A percentile compares a stretch with the other conserved stretches of the same genome.
Evolutionary conservation across 2,329 filamentous ascomycete species (phyloP).

Genomic region (Paecilomyces dactylethromorphus): DNA sequence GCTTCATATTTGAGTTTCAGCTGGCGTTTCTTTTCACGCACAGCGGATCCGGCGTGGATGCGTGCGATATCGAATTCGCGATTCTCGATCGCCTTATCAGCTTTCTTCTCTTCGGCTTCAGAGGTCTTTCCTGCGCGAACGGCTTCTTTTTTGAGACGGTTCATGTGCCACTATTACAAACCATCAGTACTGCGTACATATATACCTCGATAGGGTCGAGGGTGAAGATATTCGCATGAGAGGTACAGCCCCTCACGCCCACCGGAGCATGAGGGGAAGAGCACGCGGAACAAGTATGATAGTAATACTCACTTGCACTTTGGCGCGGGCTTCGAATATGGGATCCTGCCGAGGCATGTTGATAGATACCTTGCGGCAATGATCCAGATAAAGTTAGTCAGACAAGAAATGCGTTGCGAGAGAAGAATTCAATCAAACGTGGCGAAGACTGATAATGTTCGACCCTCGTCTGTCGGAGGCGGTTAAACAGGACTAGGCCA

Average conservation of each 20-base stretch:
- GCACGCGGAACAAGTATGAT: background rate
- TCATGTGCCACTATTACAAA: conserved; percentile 36
- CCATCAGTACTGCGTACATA: background rate
- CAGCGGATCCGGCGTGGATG: conserved; percentile 40
- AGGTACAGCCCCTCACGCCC: background rate
- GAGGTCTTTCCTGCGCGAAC: conserved; percentile 39
- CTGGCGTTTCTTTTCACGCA: conserved; percentile 41
- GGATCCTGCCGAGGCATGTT: conserved; percentile 35
- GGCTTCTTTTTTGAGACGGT: conserved; percentile 43
- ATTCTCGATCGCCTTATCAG: conserved; percentile 42
- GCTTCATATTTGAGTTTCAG: conserved; percentile 40
- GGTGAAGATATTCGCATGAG: background rate
- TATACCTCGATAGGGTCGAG: no score
- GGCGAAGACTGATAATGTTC: background rate
- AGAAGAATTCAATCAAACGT: background rate
- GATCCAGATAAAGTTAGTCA: background rate
- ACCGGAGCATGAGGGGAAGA: background rate
- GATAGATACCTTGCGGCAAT: conserved; percentile 1
- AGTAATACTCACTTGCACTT: conserved; percentile 30
- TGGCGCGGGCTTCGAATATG: conserved; percentile 36
- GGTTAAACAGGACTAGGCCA: background rate
- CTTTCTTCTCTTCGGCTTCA: conserved; percentile 42
- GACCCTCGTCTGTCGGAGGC: background rate
- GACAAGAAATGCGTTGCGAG: background rate
- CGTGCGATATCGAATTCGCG: conserved; percentile 44